Conservation (phyloP, 441 rosid genomes). For the Theobroma grandiflorum region DNA sequence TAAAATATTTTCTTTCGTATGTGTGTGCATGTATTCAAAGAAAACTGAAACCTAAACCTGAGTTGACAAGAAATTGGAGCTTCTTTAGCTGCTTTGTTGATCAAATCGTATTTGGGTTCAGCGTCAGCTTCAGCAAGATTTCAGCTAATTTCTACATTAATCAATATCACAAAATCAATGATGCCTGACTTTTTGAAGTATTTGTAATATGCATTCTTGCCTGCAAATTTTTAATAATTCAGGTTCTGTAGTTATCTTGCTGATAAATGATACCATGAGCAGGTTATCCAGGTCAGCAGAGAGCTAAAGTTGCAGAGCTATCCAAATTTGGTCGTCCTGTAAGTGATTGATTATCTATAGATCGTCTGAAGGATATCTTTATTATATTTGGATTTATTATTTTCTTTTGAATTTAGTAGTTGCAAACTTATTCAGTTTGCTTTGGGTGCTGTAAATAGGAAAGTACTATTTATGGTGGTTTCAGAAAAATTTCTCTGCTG, state of each 20-base stretch:
- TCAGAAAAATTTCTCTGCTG: neutral
- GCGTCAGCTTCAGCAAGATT: neutral
- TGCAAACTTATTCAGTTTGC: neutral
- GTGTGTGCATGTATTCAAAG: neutral
- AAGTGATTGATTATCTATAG: constrained; percentile 37
- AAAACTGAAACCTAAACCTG: neutral
- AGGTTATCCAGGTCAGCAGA: constrained; percentile 77
- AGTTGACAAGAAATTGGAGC: constrained; percentile 16
- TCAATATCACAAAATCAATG: constrained; percentile 1
- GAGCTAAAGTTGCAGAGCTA: constrained; percentile 72
- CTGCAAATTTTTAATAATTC: neutral
- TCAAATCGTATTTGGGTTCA: neutral
- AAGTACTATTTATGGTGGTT: neutral
- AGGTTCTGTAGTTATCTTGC: neutral
- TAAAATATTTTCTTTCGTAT: neutral
- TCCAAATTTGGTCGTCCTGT: constrained; percentile 91
- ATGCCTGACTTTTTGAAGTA: neutral
- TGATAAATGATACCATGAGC: constrained; percentile 20
- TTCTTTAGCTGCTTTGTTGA: constrained; percentile 3
- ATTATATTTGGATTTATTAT: neutral
- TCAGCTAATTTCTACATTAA: neutral
- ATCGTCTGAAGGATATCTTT: neutral
- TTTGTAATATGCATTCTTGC: neutral
- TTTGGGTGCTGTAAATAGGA: neutral
- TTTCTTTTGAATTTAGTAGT: neutral